Evolutionary conservation across 805 yeast genomes (phyloP), one percentile per base, ranked within the genome.

Genomic region (Myxozyma kluyveri): DNA sequence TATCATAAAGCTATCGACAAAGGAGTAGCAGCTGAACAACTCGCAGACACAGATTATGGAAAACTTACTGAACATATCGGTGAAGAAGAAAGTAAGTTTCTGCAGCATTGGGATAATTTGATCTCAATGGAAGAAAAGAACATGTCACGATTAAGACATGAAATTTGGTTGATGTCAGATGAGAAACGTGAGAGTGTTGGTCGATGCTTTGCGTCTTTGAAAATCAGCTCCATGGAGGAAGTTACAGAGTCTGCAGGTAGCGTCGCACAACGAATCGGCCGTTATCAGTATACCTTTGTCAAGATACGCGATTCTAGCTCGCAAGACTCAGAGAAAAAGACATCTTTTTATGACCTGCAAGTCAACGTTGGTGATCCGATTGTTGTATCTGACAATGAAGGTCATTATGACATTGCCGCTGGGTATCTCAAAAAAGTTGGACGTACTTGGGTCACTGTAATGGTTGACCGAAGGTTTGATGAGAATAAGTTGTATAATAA

Each of bases 121-220:
- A 70, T 93, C 4, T 79, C 85, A 0, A 80, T 81, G 59, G 98
- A 91, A 66, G 95, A 84, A 60, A 75, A 80, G 1, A 73, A 82
- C 3, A 63, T 78, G 42, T 72, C 72, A 12, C 72, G 75, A 32
- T 65, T 77, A 41, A 79, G 78, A 44, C 77, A 78, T 43, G 86
- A 87, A 37, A 68, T 88, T n/a, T 86, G 90, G 90, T 75, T 82
- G 23, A 67, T 79, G 54, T 69, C 84, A 5, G 70, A 81, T 1
- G 64, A 66, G 1, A 81, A 81, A 23, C 73, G 95, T 48, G 96
- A 88, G 65, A 64, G 71, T 1, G 76, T 75, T 37, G 93, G 91
- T 0, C 74, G 78, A 17, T 55, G 60, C 43, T 70, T 6, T 84
- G 83, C 65, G 74, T 78, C 0, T 80, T 84, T 62, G 68, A 67